Evolutionary conservation across 148 eudicot species (phyloP).

Genomic region (Vaccinium macrocarpon): DNA sequence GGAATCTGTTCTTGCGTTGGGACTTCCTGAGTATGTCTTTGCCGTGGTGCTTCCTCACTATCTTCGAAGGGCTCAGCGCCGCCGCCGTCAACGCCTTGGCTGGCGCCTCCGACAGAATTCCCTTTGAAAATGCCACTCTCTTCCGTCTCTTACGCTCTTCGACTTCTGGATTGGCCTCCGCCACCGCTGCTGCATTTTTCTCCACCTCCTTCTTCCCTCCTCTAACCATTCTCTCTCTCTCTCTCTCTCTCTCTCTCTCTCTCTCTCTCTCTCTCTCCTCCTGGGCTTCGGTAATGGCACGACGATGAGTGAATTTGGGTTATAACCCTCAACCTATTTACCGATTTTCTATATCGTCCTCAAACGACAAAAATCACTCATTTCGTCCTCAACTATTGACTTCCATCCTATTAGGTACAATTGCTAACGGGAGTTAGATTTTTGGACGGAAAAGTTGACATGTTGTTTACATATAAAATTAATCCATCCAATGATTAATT

Average conservation of each 20-base stretch:
- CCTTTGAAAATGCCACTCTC: conserved; percentile 41
- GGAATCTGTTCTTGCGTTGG: conserved; percentile 68
- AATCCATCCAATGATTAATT: no score
- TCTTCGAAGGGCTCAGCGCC: conserved; percentile 59
- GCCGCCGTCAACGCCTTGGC: conserved; percentile 30
- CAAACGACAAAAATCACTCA: no score
- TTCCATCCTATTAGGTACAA: no score
- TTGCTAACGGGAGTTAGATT: no score
- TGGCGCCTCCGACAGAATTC: conserved; percentile 42
- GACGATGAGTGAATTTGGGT: no score
- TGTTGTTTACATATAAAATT: no score
- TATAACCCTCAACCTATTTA: no score
- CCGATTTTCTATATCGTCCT: no score
- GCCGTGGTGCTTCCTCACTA: conserved; percentile 68
- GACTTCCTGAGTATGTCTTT: conserved; percentile 71
- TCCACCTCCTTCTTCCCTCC: conserved; percentile 26
- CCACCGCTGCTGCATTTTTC: conserved; percentile 25
- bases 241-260: not conserved
- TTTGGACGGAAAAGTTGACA: no score
- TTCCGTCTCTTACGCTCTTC: conserved; percentile 59
- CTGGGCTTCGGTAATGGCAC: not conserved
- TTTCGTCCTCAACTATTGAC: no score
- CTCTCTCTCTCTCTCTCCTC: not conserved
- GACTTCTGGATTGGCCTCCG: conserved; percentile 52
- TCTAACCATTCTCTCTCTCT: conserved; percentile 10